These are phyloP conservation scores for Orbilia javanica DNA, from an alignment of 2,329 filamentous ascomycete species.

Conservation along the genomic window DNA sequence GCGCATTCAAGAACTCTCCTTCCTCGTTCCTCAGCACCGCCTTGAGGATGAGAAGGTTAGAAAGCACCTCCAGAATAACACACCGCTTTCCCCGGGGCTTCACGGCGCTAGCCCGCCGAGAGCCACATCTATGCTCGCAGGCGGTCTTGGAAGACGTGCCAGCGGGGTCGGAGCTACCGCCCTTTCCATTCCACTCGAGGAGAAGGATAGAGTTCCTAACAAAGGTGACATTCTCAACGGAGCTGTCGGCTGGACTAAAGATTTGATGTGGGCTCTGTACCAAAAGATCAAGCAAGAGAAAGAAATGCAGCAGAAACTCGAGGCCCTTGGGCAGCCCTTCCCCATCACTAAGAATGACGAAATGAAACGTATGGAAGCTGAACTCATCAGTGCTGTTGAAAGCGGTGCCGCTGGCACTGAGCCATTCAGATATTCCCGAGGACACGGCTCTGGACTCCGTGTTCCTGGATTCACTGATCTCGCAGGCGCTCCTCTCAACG, in stretches of 20 bases:
- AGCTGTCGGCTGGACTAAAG: slow-evolving; percentile 94
- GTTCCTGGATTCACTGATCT: slow-evolving; percentile 95
- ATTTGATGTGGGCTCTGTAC: slow-evolving; percentile 97
- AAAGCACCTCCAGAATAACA: slow-evolving; percentile 93
- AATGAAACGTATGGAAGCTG: slow-evolving; percentile 93
- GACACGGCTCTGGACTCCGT: slow-evolving; percentile 83
- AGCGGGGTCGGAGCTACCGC: slow-evolving; percentile 71
- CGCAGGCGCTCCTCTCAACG: slow-evolving; percentile 78
- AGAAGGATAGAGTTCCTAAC: slow-evolving; percentile 98
- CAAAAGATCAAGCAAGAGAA: slow-evolving; percentile 85
- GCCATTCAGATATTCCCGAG: slow-evolving; percentile 86
- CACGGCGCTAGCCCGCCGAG: slow-evolving; percentile 78
- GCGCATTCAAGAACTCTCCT: slow-evolving; percentile 94
- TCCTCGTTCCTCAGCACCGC: slow-evolving; percentile 89
- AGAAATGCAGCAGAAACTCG: slow-evolving; percentile 74
- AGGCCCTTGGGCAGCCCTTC: slow-evolving; percentile 78
- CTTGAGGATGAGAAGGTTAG: slow-evolving; percentile 97
- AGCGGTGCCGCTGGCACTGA: slow-evolving; percentile 74
- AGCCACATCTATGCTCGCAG: slow-evolving; percentile 88
- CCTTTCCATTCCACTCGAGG: slow-evolving; percentile 90
- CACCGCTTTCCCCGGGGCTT: slow-evolving; percentile 85
- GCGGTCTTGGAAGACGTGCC: slow-evolving; percentile 83
- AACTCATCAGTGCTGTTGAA: slow-evolving; percentile 86
- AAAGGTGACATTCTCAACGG: slow-evolving; percentile 99
- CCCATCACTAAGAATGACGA: slow-evolving; percentile 90